phyloP scores from a whole-genome alignment of 2,329 filamentous ascomycete species.

The Nemania sp. region DNA sequence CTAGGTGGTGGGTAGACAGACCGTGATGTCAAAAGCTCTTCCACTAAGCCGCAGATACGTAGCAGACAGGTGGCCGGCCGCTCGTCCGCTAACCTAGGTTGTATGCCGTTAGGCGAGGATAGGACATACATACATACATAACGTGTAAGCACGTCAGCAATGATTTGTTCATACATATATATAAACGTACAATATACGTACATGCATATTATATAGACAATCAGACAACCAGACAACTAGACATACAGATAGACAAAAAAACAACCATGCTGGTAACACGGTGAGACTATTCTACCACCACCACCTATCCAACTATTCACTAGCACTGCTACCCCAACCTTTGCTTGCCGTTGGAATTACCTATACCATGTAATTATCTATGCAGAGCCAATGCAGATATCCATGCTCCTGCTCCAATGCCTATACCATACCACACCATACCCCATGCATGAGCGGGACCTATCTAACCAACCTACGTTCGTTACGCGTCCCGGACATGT shows the following conservation, averaged over 20 bases:
- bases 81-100: conserved; percentile 1
- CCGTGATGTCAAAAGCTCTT: conserved; percentile 2
- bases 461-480: conserved; percentile 1
- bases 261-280: conserved; percentile 13
- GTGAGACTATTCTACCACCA: conserved; percentile 27
- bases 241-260: conserved; percentile 6
- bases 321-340: conserved; percentile 26
- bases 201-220: conserved; percentile 10
- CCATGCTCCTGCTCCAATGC: conserved; percentile 12
- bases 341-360: conserved; percentile 22
- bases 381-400: conserved; percentile 23
- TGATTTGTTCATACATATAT: conserved; percentile 23
- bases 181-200: not conserved
- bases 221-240: conserved; percentile 9
- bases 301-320: not conserved
- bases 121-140: conserved; percentile 20
- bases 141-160: conserved; percentile 31
- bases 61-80: conserved; percentile 9
- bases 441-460: conserved; percentile 20
- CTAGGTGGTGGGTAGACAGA: conserved; percentile 7
- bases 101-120: conserved; percentile 31
- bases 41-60: conserved; percentile 14
- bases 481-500: conserved; percentile 3
- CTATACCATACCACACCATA: conserved; percentile 11
- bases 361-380: conserved; percentile 13